These are phyloP conservation scores for Fusarium sp. DNA, from an alignment of 2,329 filamentous ascomycete genomes.

Conservation along the genomic window DNA sequence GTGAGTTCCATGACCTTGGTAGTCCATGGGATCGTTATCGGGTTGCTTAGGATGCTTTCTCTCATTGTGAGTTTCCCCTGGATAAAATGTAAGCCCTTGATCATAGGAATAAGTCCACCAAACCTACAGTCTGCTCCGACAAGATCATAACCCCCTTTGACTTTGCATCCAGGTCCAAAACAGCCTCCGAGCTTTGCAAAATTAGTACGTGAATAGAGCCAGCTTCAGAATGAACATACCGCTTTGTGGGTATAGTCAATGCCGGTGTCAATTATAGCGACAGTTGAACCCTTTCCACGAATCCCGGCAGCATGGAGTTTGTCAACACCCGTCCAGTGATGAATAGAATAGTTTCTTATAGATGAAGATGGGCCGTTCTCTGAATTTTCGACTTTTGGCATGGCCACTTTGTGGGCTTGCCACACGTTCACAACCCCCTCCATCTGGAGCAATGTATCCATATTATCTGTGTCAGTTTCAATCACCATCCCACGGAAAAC, in stretches of 20 bases:
- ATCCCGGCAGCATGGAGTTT: slow-evolving; percentile 51
- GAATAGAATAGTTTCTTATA: slow-evolving; percentile 47
- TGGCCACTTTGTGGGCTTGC: slow-evolving; percentile 45
- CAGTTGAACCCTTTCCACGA: slow-evolving; percentile 49
- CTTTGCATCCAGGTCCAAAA: slow-evolving; percentile 52
- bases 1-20: slow-evolving; percentile 51
- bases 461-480: slow-evolving; percentile 46
- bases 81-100: slow-evolving; percentile 9
- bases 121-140: slow-evolving; percentile 48
- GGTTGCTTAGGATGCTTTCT: slow-evolving; percentile 45
- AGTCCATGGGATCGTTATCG: slow-evolving; percentile 50
- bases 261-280: slow-evolving; percentile 54
- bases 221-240: slow-evolving; percentile 27
- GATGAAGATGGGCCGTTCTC: slow-evolving; percentile 17
- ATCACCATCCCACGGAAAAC: slow-evolving; percentile 50
- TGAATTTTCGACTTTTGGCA: slow-evolving; percentile 25
- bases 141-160: slow-evolving; percentile 52
- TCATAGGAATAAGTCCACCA: background rate
- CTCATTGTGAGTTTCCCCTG: slow-evolving; percentile 47
- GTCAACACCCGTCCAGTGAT: slow-evolving; percentile 53
- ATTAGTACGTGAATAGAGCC: background rate
- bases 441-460: slow-evolving; percentile 46
- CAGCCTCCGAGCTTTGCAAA: slow-evolving; percentile 49
- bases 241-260: slow-evolving; percentile 53
- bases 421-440: slow-evolving; percentile 51